These are phyloP conservation scores for Cladosporium oxysporum DNA, from an alignment of 2,329 filamentous ascomycete species.

Conservation along the genomic window DNA sequence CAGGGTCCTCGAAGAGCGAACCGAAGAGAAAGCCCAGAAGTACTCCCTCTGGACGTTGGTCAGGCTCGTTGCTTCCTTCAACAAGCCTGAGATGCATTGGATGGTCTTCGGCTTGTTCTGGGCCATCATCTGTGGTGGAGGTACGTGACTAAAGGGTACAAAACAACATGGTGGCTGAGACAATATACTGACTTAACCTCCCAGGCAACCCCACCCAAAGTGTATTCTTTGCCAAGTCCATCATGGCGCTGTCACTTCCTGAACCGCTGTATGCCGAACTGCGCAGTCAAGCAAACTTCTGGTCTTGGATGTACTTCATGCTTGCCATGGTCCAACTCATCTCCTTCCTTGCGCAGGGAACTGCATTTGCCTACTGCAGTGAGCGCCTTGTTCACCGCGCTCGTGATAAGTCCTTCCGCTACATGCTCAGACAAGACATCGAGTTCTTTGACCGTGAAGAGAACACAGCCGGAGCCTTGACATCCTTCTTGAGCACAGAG, in stretches of 20 bases:
- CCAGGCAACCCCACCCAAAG: conserved; percentile 51
- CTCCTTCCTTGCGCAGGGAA: conserved; percentile 67
- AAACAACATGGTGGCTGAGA: no score
- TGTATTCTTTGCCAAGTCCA: conserved; percentile 80
- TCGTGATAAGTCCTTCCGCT: conserved; percentile 77
- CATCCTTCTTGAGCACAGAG: conserved; percentile 84
- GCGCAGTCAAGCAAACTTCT: conserved; percentile 75
- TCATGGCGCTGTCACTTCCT: conserved; percentile 66
- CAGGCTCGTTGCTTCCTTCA: conserved; percentile 78
- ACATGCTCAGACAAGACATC: conserved; percentile 90
- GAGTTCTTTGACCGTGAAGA: conserved; percentile 87
- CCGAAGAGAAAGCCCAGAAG: conserved; percentile 53
- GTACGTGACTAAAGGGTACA: conserved; percentile 43
- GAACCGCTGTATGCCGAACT: conserved; percentile 55
- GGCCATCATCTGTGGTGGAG: conserved; percentile 75
- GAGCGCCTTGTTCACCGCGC: conserved; percentile 82
- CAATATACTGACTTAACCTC: not conserved
- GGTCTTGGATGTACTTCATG: conserved; percentile 86
- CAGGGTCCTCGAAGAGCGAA: conserved; percentile 62
- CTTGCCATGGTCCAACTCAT: conserved; percentile 73
- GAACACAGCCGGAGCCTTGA: conserved; percentile 85
- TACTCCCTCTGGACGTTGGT: conserved; percentile 76
- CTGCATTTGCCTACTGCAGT: conserved; percentile 81
- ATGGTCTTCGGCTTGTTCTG: conserved; percentile 76
- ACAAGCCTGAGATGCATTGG: conserved; percentile 67